These are phyloP conservation scores for Oidiodendron maius DNA, from an alignment of 495 filamentous ascomycete genomes.

Conservation along the genomic window DNA sequence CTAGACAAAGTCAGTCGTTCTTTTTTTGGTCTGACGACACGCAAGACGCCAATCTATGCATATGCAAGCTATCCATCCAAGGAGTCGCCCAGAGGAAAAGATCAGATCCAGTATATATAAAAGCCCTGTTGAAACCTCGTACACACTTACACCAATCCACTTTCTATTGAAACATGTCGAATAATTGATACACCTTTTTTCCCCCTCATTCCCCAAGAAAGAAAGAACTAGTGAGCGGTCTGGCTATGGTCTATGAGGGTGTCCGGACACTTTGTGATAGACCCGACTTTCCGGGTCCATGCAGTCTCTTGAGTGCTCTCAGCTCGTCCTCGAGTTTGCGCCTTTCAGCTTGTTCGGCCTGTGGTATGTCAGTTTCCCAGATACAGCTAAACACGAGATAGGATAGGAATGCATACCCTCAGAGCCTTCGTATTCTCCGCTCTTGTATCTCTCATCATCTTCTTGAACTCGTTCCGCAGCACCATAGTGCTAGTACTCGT, in stretches of 20 bases:
- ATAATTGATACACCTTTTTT: too few relatives aligned
- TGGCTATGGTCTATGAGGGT: conserved; percentile 5
- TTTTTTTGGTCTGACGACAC: background rate
- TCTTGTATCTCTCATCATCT: conserved; percentile 83
- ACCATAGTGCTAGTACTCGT: conserved; percentile 61
- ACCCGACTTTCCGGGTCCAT: conserved; percentile 42
- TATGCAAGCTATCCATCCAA: too few relatives aligned
- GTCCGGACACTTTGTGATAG: conserved; percentile 39
- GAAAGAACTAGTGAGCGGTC: too few relatives aligned
- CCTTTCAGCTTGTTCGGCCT: conserved; percentile 72
- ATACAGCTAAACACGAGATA: background rate
- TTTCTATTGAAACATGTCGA: too few relatives aligned
- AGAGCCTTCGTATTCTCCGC: conserved; percentile 63
- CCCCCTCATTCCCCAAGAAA: background rate
- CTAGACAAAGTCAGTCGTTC: too few relatives aligned
- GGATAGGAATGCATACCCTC: conserved; percentile 46
- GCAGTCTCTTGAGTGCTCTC: conserved; percentile 16
- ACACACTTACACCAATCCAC: too few relatives aligned
- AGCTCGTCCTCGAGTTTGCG: conserved; percentile 53
- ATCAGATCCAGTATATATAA: background rate
- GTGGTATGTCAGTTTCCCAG: conserved; percentile 3
- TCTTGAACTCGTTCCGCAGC: conserved; percentile 78
- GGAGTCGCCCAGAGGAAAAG: background rate
- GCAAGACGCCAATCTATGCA: background rate
- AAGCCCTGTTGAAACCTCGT: too few relatives aligned